Conservation (phyloP, 2,329 filamentous ascomycete species). For the Aspergillus sp. region DNA sequence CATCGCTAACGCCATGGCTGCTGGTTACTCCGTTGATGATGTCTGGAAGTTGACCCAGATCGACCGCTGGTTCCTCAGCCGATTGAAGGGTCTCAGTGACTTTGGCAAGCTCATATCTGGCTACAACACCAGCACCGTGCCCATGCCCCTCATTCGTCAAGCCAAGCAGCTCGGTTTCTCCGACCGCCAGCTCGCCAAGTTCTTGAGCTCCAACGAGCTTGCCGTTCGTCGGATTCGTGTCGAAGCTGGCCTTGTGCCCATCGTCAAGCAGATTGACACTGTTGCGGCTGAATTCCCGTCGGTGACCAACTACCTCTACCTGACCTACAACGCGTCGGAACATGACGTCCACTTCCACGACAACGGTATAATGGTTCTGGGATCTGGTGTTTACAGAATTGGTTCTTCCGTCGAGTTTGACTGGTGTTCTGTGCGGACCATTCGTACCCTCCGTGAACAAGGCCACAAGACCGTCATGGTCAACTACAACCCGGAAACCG, state of each 20-base stretch:
- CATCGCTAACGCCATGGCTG: slow-evolving; percentile 94
- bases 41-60: slow-evolving; percentile 99
- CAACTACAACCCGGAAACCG: slow-evolving; percentile 86
- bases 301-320: slow-evolving; percentile 89
- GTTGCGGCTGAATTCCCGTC: slow-evolving; percentile 95
- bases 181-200: slow-evolving; percentile 86
- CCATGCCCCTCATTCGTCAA: slow-evolving; percentile 60
- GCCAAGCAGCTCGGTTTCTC: slow-evolving; percentile 93
- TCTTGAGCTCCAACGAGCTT: slow-evolving; percentile 90
- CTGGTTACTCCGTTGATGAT: slow-evolving; percentile 88
- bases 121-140: slow-evolving; percentile 59
- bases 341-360: slow-evolving; percentile 80
- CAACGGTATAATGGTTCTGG: slow-evolving; percentile 89
- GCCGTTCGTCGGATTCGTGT: slow-evolving; percentile 74
- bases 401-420: slow-evolving; percentile 98
- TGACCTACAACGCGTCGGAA: slow-evolving; percentile 88
- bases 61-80: slow-evolving; percentile 95
- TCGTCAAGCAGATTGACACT: slow-evolving; percentile 97
- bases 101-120: slow-evolving; percentile 72
- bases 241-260: slow-evolving; percentile 77
- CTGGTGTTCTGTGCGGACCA: slow-evolving; percentile 94
- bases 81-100: slow-evolving; percentile 82
- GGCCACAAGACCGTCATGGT: slow-evolving; percentile 95
- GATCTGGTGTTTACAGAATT: slow-evolving; percentile 93
- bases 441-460: slow-evolving; percentile 75